Percentiles rank a stretch among this genome's conserved stretches.
These are phyloP conservation scores for Flueggea neowawraea DNA, from an alignment of 441 rosid species.

Conservation along the genomic window DNA sequence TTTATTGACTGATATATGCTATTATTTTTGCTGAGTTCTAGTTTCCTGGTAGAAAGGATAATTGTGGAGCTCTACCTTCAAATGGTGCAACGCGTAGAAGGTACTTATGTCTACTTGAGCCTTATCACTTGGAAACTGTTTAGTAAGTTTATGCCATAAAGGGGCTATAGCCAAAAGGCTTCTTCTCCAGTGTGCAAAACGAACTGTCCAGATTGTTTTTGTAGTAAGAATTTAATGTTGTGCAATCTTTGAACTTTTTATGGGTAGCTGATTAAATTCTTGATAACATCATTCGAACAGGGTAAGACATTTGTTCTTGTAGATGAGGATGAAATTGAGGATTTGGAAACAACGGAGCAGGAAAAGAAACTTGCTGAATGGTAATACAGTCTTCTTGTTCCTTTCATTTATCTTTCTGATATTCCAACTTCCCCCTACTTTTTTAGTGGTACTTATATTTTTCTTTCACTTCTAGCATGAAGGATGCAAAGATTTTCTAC, in stretches of 20 bases:
- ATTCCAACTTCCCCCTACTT: slow-evolving; percentile 7
- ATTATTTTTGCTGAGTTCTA: background rate
- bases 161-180: too few species aligned
- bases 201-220: background rate
- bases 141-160: too few species aligned
- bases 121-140: background rate
- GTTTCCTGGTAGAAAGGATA: slow-evolving; percentile 37
- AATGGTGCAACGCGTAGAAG: slow-evolving; percentile 38
- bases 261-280: slow-evolving; percentile 13
- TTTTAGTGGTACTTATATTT: slow-evolving; percentile 15
- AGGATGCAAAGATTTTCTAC: slow-evolving; percentile 54
- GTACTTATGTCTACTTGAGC: slow-evolving; percentile 19
- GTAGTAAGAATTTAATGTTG: background rate
- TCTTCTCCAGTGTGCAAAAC: background rate
- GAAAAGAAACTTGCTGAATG: slow-evolving; percentile 43
- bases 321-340: slow-evolving; percentile 71
- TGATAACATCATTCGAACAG: slow-evolving; percentile 23
- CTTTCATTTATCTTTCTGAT: slow-evolving; percentile 8
- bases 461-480: slow-evolving; percentile 44
- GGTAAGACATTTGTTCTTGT: slow-evolving; percentile 49
- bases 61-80: slow-evolving; percentile 25
- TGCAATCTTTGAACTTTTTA: background rate
- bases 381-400: slow-evolving; percentile 27
- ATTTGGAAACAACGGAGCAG: slow-evolving; percentile 28
- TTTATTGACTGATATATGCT: too few species aligned